A percentile compares a stretch with the other conserved stretches of the same genome.
phyloP scores from a whole-genome alignment of 2,329 filamentous ascomycete genomes.

The Curvularia eragrostidis region DNA sequence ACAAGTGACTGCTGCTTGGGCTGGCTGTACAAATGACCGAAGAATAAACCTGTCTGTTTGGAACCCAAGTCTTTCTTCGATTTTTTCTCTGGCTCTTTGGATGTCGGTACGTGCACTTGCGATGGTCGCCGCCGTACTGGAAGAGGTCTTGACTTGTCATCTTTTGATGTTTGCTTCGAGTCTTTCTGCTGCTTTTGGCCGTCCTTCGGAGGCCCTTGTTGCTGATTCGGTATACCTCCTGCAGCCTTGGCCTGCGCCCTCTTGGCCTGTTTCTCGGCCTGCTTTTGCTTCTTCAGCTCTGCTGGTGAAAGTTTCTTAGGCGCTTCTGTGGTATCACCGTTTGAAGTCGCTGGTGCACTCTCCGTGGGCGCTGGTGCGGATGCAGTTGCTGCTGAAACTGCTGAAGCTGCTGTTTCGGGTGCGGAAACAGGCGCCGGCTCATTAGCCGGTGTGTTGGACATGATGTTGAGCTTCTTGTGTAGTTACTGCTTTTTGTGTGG shows the following conservation, averaged over 20 bases:
- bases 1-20: slow-evolving; percentile 69
- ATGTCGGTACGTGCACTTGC: slow-evolving; percentile 37
- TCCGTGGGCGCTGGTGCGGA: slow-evolving; percentile 20
- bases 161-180: slow-evolving; percentile 43
- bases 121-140: slow-evolving; percentile 41
- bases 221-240: slow-evolving; percentile 44
- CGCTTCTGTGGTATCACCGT: slow-evolving; percentile 33
- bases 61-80: slow-evolving; percentile 41
- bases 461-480: slow-evolving; percentile 12
- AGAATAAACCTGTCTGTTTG: slow-evolving; percentile 64
- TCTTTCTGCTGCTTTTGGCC: slow-evolving; percentile 47
- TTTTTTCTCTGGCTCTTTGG: slow-evolving; percentile 44
- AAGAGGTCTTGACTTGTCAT: slow-evolving; percentile 43
- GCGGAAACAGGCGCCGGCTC: slow-evolving; percentile 24
- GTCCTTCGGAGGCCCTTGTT: slow-evolving; percentile 38
- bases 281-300: slow-evolving; percentile 85
- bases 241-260: slow-evolving; percentile 72
- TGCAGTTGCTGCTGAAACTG: slow-evolving; percentile 11
- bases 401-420: slow-evolving; percentile 10
- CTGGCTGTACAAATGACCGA: slow-evolving; percentile 83
- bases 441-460: slow-evolving; percentile 36
- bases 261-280: slow-evolving; percentile 89
- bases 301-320: slow-evolving; percentile 70
- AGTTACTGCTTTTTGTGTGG: slow-evolving; percentile 9
- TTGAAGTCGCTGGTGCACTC: slow-evolving; percentile 22